Evolutionary conservation across 1,284 basidiomycete genomes (phyloP), one percentile per base, ranked within the genome.

Genomic region (Heterobasidion annosum): DNA sequence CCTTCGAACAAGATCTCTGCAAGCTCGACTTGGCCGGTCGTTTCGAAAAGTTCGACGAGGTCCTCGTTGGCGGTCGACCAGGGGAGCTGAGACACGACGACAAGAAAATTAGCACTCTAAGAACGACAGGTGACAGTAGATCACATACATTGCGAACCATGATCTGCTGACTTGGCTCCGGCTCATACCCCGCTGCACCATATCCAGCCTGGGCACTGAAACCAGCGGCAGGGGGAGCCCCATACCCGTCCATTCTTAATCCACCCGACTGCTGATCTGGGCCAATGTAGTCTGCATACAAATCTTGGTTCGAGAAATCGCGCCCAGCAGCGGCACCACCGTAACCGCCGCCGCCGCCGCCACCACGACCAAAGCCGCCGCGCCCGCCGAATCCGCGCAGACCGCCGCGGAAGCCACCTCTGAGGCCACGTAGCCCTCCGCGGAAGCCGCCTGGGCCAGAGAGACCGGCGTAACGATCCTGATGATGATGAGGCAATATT

Each of bases 51-150:
- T 72, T 99, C 96, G 25, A 98, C 95, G 34, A 99, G 75, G 67
- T 99, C 96, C 66, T 98, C 95, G 69, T 98, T 97, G n/a, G 94
- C 92, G 37, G 96, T 99, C 15, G 94, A 98, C 93, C 94, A 98
- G 0, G 96, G 96, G 16, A 99, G 74, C 93, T 98, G 62, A 13
- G 46, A 47, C 45, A 19, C 8, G 32, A 25, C 25, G 25, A 25
- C 25, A 56, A 45, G 40, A 10, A n/a, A 53, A 49, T 57, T 56
- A 59, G 55, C 9, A 49, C 34, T 40, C 5, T 5, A 25, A 4
- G 25, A 25, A 46, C 34, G 13, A 7, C n/a, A 15, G 51, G 35
- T 35, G 13, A 43, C 46, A 48, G 13, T 18, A 44, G 13, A 45
- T 32, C 7, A 83, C 93, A 72, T 69, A 95, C 93, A 69, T 98